Base-by-base conservation (phyloP, 768 basidiomycete genomes). In the Dacryopinax spathularia region DNA sequence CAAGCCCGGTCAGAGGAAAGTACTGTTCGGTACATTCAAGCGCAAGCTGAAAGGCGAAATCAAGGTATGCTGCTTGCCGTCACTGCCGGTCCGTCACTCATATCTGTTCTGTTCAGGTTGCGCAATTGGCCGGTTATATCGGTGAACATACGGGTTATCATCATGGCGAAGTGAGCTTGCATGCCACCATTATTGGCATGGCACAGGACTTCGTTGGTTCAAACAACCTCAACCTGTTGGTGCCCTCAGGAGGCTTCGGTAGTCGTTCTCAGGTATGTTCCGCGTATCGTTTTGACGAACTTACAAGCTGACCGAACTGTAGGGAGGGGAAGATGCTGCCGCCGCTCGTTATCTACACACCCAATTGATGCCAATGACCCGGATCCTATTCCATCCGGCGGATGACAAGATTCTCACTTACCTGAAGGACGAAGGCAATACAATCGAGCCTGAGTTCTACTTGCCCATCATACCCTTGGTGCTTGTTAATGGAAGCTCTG, bases 291-390 rank as follows among this genome's bases (percentile, higher is more conserved):
- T 36, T 22, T 10, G 25, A 61, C 22, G 12, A 33, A 13, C 56
- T 64, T 64, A 33, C 44, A 2, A n/a, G 35, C 48, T 65, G 25
- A 33, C 29, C 34, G 7, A 10, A 4, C 9, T 15, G 60, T 77
- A 82, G 73, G 96, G 95, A 61, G 95, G 95, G 36, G 97, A 97
- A 76, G 94, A 99, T 72, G 90, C 92, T 68, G 96, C 95, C 62
- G 89, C 92, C 35, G 86, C 94, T 66, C 85, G 96, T 84, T 98
- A 99, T 73, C 95, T 98, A 72, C 89, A 85, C 78, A 98, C 96
- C 1, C 79, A 85, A 67, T 79, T 89, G 22, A 81, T 84, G 18
- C 76, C 83, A 0, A 82, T 95, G 66, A 84, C 92, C 36, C 81
- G 91, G 63, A 74, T 80, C 1, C 71, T 97, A 60, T 95, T 88